These are phyloP conservation scores for Mucor velutinosus DNA, from an alignment of 371 early-diverging fungal species.

Conservation along the genomic window DNA sequence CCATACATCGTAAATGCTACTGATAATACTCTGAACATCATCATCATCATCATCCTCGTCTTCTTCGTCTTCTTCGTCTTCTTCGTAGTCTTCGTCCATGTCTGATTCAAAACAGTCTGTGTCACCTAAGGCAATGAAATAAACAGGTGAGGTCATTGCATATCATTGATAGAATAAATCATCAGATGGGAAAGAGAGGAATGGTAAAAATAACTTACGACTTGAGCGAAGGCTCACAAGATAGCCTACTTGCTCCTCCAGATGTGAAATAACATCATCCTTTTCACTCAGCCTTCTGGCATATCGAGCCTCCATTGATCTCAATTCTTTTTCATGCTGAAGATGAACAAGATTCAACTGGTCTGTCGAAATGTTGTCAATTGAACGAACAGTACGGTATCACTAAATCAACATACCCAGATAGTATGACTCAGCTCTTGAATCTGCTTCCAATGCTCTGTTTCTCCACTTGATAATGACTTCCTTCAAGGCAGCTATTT, in stretches of 20 bases:
- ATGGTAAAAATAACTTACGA: background rate
- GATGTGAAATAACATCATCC: constrained; percentile 12
- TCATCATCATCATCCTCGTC: constrained; percentile 4
- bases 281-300: constrained; percentile 14
- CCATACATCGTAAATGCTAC: constrained; percentile 20
- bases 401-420: constrained; percentile 2
- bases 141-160: constrained; percentile 9
- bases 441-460: constrained; percentile 19
- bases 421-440: constrained; percentile 1
- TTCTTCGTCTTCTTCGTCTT: background rate
- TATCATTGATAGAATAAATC: background rate
- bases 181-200: background rate
- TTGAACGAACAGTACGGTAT: background rate
- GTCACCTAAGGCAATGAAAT: background rate
- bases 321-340: constrained; percentile 13
- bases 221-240: constrained; percentile 4
- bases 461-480: constrained; percentile 19
- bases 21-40: constrained; percentile 5
- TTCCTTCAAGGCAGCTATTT: constrained; percentile 27
- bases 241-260: constrained; percentile 22
- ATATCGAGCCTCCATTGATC: constrained; percentile 19
- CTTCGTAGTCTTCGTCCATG: constrained; percentile 1
- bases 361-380: constrained; percentile 5
- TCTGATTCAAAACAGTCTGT: constrained; percentile 13
- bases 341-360: constrained; percentile 15